Base-by-base conservation (phyloP, 305 asterid species). In the Solanum hybrid region DNA sequence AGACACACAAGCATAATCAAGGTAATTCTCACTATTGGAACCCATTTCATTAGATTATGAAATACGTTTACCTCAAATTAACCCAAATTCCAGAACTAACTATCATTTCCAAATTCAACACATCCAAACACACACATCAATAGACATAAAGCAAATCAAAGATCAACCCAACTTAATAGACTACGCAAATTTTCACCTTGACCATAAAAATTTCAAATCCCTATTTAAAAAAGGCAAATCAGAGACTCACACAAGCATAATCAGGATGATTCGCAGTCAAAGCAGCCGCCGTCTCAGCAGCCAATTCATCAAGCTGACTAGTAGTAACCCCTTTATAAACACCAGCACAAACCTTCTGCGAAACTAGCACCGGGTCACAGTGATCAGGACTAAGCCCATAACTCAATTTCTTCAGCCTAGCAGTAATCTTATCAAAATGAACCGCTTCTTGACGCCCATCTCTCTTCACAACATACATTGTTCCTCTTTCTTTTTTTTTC, bases 201-300 rank as follows among this genome's bases (percentile, higher is more conserved):
- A 2, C 34, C 17, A 24, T 66, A 64, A 66, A 66, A 66, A 7
- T 0, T 1, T 64, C 72, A 22, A 64, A 64, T 64, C 6, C 13
- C 15, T 2, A 24, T 24, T 69, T 2, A 0, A 26, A 77, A 35
- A 31, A 2, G 2, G 15, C 26, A 27, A 80, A 29, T 73, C 32
- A 31, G 29, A 34, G 29, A 95, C 97, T 92, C 89, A 97, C 99
- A n/a, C 94, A 95, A 78, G 99, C 99, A 90, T 98, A 98, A 91
- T 98, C 99, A 22, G 99, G 98, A 86, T 96, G 99, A 71, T 94
- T 95, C 0, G 99, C 93, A 8, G 99, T 96, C 98, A 97, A 82
- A 56, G 97, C 99, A 0, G 99, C 99, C 0, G 98, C 94, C 0
- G 99, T 97, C 92, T 96, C 98, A 2, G 99, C 99, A 32, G 98